These are phyloP conservation scores for Syncephalastrum monosporum DNA, from an alignment of 371 early-diverging fungal species.

Conservation along the genomic window DNA sequence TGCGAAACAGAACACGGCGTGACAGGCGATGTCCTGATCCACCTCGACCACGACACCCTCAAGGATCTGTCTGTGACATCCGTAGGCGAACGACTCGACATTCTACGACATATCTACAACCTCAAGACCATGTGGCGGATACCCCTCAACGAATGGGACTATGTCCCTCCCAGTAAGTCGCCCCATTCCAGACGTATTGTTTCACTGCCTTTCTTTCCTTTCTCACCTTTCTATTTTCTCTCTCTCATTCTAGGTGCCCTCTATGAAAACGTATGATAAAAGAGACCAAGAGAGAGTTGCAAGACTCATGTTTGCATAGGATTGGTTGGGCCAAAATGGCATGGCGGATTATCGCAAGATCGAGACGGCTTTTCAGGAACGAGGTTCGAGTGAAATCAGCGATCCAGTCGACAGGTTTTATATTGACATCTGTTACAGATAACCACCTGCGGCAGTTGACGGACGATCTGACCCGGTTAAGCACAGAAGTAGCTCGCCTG, in stretches of 20 bases:
- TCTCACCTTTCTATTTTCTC: not conserved
- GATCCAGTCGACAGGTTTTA: not conserved
- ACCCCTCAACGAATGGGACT: constrained; percentile 84
- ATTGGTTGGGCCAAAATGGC: constrained; percentile 50
- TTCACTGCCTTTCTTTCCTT: not conserved
- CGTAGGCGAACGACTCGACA: constrained; percentile 83
- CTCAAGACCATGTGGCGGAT: constrained; percentile 75
- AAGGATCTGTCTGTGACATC: constrained; percentile 83
- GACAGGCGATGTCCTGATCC: constrained; percentile 86
- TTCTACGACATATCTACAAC: constrained; percentile 85
- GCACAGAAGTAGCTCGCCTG: constrained; percentile 49
- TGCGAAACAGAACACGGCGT: constrained; percentile 78
- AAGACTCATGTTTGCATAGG: constrained; percentile 21
- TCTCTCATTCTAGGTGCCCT: constrained; percentile 41
- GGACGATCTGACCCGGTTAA: constrained; percentile 53
- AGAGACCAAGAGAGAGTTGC: not conserved
- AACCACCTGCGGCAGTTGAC: constrained; percentile 50
- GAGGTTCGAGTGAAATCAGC: constrained; percentile 33
- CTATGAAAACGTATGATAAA: constrained; percentile 55
- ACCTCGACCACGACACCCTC: constrained; percentile 89
- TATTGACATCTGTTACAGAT: constrained; percentile 26
- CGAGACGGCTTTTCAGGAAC: constrained; percentile 56
- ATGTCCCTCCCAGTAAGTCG: constrained; percentile 76
- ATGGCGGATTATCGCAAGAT: constrained; percentile 57
- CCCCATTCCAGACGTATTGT: not conserved